Percentiles rank a stretch among this genome's conserved stretches.
These are phyloP conservation scores for Phytomonas sp. DNA, from an alignment of 208 protist species.

Conservation along the genomic window DNA sequence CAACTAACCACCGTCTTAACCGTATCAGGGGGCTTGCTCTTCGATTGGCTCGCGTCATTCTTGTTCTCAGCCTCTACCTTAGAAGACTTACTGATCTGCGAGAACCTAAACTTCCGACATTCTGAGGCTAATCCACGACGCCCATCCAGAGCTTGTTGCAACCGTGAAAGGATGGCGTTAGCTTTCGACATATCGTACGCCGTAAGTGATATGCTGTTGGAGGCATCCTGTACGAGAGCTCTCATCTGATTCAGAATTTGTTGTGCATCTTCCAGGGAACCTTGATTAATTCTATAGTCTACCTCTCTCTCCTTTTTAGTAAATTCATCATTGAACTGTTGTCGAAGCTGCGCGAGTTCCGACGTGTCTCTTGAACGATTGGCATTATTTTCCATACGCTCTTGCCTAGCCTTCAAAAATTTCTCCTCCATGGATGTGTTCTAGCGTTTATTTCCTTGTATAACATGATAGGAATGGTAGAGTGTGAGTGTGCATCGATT, in stretches of 20 bases:
- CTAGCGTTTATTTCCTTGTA: conserved; percentile 8
- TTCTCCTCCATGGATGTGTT: conserved; percentile 32
- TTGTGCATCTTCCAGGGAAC: conserved; percentile 31
- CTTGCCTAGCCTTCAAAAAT: conserved; percentile 63
- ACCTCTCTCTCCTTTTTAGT: conserved; percentile 29
- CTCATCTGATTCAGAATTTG: conserved; percentile 32
- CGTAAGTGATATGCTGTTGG: conserved; percentile 45
- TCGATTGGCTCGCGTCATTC: neutral
- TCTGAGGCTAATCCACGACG: conserved; percentile 4
- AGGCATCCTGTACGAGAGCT: conserved; percentile 46
- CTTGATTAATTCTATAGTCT: conserved; percentile 13
- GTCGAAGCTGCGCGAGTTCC: conserved; percentile 26
- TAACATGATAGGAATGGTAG: neutral
- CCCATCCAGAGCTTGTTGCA: conserved; percentile 54
- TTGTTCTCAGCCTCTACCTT: neutral
- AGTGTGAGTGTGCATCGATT: neutral
- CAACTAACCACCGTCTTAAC: neutral
- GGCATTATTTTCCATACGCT: conserved; percentile 49
- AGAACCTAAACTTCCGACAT: conserved; percentile 55
- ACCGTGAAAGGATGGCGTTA: conserved; percentile 49
- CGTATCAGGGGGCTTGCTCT: neutral
- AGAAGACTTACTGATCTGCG: conserved; percentile 9
- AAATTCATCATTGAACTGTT: conserved; percentile 54
- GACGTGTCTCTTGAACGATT: conserved; percentile 29
- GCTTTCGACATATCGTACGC: conserved; percentile 70